Evolutionary conservation across 1,284 basidiomycete genomes (phyloP).

Genomic region (Fomes fomentarius): DNA sequence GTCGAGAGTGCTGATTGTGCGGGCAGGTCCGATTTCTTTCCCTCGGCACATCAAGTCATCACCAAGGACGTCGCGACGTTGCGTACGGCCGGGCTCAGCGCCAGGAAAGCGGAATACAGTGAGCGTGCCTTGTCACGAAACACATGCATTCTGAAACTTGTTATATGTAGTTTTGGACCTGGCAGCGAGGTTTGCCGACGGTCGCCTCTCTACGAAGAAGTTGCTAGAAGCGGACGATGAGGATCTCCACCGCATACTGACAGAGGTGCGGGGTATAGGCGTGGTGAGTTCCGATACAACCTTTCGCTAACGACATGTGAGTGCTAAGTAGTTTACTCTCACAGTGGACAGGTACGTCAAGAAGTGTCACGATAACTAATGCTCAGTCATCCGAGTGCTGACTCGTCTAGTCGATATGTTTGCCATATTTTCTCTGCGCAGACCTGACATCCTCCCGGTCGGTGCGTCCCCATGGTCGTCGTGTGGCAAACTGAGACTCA

Average conservation of each 20-base stretch:
- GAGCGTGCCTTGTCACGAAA: conserved; percentile 25
- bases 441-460: conserved; percentile 82
- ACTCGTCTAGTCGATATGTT: conserved; percentile 78
- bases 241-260: conserved; percentile 74
- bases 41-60: conserved; percentile 70
- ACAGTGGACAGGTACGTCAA: conserved; percentile 42
- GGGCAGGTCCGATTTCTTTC: conserved; percentile 54
- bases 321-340: no score
- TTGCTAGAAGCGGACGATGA: conserved; percentile 74
- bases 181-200: conserved; percentile 77
- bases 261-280: conserved; percentile 82
- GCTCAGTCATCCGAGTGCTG: not conserved
- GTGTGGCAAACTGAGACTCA: not conserved
- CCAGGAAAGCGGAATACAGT: conserved; percentile 87
- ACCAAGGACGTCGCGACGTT: conserved; percentile 59
- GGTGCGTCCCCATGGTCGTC: conserved; percentile 46
- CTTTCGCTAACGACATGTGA: not conserved
- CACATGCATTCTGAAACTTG: not conserved
- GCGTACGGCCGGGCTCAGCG: conserved; percentile 75
- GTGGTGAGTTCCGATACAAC: conserved; percentile 49
- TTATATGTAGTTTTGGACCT: conserved; percentile 68
- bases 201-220: conserved; percentile 73
- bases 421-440: conserved; percentile 82
- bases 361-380: not conserved
- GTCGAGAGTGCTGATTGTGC: conserved; percentile 1